These are phyloP conservation scores for Talaromyces sp. DNA, from an alignment of 2,329 filamentous ascomycete species.

Conservation along the genomic window DNA sequence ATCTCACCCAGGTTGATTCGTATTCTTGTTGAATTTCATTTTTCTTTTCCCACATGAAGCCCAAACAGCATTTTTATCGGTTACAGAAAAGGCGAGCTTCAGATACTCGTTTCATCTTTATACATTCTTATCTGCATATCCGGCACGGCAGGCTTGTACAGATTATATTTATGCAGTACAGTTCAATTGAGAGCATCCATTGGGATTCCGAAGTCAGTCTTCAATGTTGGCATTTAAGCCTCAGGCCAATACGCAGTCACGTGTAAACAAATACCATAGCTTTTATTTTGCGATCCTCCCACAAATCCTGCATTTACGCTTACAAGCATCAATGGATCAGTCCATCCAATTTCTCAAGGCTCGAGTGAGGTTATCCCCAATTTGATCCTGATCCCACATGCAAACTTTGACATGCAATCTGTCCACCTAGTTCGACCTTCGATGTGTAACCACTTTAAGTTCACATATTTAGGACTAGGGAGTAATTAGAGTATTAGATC, in stretches of 20 bases:
- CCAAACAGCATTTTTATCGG: constrained; percentile 5
- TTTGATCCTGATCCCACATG: too few species aligned
- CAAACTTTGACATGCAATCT: too few species aligned
- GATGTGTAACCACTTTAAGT: not conserved
- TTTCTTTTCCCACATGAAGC: constrained; percentile 1
- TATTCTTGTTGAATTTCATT: not conserved
- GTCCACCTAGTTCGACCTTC: too few species aligned
- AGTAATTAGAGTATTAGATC: too few species aligned
- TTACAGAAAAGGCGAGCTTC: constrained; percentile 11
- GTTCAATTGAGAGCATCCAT: not conserved
- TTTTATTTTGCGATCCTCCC: too few species aligned
- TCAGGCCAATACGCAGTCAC: too few species aligned
- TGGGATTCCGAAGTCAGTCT: not conserved
- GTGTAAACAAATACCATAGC: too few species aligned
- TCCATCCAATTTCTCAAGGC: too few species aligned
- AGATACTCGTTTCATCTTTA: constrained; percentile 12
- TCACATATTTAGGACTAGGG: not conserved
- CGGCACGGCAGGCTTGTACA: not conserved
- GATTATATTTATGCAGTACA: not conserved
- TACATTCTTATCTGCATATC: constrained; percentile 10
- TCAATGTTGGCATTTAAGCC: too few species aligned
- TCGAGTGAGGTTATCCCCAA: too few species aligned
- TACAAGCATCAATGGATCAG: too few species aligned
- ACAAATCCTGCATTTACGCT: too few species aligned
- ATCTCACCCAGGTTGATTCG: not conserved